Conservation (phyloP, 345 rosid genomes). For the Eucalyptus melliodora region DNA sequence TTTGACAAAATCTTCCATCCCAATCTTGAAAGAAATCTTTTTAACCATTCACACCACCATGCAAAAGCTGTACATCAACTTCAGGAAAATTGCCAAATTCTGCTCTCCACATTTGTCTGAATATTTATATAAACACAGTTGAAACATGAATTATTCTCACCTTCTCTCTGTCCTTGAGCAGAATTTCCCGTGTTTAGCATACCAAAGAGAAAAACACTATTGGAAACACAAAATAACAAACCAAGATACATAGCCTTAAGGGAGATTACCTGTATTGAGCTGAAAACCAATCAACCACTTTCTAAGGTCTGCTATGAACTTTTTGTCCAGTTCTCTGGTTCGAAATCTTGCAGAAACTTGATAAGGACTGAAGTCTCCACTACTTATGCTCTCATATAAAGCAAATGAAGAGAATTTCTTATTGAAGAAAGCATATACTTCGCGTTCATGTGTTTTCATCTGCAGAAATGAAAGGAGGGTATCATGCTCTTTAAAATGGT, state of each 20-base stretch:
- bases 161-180: background rate
- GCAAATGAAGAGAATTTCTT: constrained; percentile 58
- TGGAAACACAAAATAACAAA: background rate
- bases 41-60: background rate
- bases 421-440: constrained; percentile 46
- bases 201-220: background rate
- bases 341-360: constrained; percentile 44
- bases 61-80: background rate
- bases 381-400: constrained; percentile 31
- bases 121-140: background rate
- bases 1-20: background rate
- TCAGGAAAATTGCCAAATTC: background rate
- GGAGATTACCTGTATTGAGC: constrained; percentile 25
- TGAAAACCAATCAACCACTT: constrained; percentile 21
- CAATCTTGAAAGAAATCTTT: background rate
- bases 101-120: background rate
- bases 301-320: constrained; percentile 23
- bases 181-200: background rate
- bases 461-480: constrained; percentile 4
- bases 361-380: constrained; percentile 33
- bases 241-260: background rate
- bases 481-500: background rate
- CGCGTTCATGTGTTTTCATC: constrained; percentile 28
- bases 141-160: background rate
- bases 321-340: constrained; percentile 27